These are phyloP conservation scores for Mycosarcoma mackinlayi DNA, from an alignment of 1,284 basidiomycete species.

Conservation along the genomic window DNA sequence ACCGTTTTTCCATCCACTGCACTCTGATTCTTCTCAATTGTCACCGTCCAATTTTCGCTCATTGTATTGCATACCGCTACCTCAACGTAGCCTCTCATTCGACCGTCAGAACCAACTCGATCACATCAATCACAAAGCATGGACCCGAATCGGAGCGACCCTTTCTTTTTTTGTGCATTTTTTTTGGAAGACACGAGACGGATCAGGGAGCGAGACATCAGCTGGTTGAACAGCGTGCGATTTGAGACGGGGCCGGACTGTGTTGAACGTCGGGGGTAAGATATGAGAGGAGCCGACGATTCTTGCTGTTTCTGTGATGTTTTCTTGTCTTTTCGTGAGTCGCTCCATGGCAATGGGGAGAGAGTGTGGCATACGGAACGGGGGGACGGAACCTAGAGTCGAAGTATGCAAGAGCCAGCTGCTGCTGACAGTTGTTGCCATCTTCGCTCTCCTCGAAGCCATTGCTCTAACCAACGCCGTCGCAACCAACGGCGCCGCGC, in stretches of 20 bases:
- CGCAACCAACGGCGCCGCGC: slow-evolving; percentile 56
- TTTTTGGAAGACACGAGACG: neutral
- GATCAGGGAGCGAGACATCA: neutral
- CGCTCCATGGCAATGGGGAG: neutral
- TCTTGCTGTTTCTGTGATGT: neutral
- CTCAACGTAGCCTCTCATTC: slow-evolving; percentile 9
- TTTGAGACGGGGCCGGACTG: neutral
- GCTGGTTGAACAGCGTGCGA: slow-evolving; percentile 25
- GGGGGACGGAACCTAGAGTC: neutral
- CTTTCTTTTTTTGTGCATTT: neutral
- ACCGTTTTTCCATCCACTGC: neutral
- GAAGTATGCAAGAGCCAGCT: too few relatives aligned
- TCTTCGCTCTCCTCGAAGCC: too few relatives aligned
- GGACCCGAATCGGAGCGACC: slow-evolving; percentile 1
- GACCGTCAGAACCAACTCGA: neutral
- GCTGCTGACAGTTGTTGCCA: too few relatives aligned
- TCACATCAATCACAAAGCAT: neutral
- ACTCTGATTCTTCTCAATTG: neutral
- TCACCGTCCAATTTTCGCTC: neutral
- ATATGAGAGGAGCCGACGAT: neutral
- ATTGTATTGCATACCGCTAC: neutral
- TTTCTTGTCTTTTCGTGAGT: neutral
- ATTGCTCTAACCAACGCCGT: slow-evolving; percentile 58
- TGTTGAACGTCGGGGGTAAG: slow-evolving; percentile 11
- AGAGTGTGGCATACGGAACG: neutral